Conservation (phyloP, 2,329 filamentous ascomycete genomes). For the Cryphonectria radicalis region DNA sequence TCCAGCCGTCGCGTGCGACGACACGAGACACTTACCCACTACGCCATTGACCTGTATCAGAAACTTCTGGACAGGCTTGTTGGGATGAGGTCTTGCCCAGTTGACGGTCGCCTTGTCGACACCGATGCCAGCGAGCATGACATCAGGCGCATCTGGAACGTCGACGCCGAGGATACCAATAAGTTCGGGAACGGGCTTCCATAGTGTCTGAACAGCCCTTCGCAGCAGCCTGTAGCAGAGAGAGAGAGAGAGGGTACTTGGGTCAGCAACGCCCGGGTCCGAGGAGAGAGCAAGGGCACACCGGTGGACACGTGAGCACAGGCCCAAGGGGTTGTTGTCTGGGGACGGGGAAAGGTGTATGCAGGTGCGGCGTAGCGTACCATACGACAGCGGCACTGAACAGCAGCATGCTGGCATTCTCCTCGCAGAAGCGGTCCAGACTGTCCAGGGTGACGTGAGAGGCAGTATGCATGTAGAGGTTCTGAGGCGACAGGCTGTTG, state of each 20-base stretch:
- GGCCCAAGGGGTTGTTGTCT: not conserved
- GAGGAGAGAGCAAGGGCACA: not conserved
- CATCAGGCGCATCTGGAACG: constrained; percentile 85
- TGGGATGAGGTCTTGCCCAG: constrained; percentile 76
- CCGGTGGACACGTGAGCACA: not conserved
- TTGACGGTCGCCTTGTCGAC: constrained; percentile 86
- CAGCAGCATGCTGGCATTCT: constrained; percentile 60
- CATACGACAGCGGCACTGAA: constrained; percentile 58
- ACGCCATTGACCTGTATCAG: constrained; percentile 93
- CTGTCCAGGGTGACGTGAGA: constrained; percentile 51
- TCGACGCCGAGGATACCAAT: constrained; percentile 92
- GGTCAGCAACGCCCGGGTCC: constrained; percentile 24
- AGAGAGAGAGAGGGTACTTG: not conserved
- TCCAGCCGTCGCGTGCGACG: constrained; percentile 24
- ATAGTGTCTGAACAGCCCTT: constrained; percentile 84
- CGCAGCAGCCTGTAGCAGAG: constrained; percentile 71
- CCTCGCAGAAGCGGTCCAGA: constrained; percentile 51
- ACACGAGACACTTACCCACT: constrained; percentile 64
- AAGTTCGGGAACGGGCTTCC: constrained; percentile 88
- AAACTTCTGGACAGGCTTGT: constrained; percentile 78
- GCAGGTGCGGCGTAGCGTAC: constrained; percentile 42
- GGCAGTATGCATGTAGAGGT: constrained; percentile 42
- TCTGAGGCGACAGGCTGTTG: constrained; percentile 42
- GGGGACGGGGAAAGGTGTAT: constrained; percentile 11
- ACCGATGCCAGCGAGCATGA: constrained; percentile 88